Conservation (phyloP, 306 rosid genomes). For the Pterocarpus macrocarpus region DNA sequence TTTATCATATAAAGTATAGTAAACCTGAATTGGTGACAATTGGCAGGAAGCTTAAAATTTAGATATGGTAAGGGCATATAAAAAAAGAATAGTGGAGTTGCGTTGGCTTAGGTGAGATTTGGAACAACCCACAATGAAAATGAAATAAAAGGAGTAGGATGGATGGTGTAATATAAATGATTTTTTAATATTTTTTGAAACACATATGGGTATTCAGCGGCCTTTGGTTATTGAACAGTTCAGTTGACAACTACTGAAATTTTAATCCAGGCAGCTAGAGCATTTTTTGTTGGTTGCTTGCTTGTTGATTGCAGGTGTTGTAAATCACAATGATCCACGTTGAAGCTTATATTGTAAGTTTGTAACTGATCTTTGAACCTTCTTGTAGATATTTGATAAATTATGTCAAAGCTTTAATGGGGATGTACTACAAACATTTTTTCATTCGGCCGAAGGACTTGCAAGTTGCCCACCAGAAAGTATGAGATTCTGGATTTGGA, state of each 20-base stretch:
- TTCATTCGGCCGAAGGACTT: slow-evolving; percentile 92
- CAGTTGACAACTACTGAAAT: slow-evolving; percentile 30
- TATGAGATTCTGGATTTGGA: slow-evolving; percentile 78
- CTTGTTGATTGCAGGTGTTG: slow-evolving; percentile 18
- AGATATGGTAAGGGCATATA: not conserved
- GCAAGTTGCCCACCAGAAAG: slow-evolving; percentile 79
- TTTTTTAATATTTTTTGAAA: slow-evolving; percentile 17
- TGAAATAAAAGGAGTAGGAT: slow-evolving; percentile 24
- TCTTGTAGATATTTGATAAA: slow-evolving; percentile 94
- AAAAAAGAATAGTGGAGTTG: not conserved
- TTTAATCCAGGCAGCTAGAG: slow-evolving; percentile 12
- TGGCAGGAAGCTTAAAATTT: slow-evolving; percentile 22
- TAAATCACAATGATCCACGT: slow-evolving; percentile 32
- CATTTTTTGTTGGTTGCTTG: slow-evolving; percentile 9
- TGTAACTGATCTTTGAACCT: slow-evolving; percentile 47
- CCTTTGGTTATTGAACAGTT: slow-evolving; percentile 27
- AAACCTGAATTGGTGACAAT: slow-evolving; percentile 34
- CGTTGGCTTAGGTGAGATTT: slow-evolving; percentile 20
- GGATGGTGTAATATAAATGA: slow-evolving; percentile 19
- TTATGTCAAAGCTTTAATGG: slow-evolving; percentile 92
- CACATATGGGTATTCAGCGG: slow-evolving; percentile 16
- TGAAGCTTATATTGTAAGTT: slow-evolving; percentile 8
- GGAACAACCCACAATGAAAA: slow-evolving; percentile 37
- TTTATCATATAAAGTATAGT: slow-evolving; percentile 36
- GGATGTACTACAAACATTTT: slow-evolving; percentile 91